Base-by-base conservation (phyloP, 345 rosid species). In the Bruguiera gymnorhiza region DNA sequence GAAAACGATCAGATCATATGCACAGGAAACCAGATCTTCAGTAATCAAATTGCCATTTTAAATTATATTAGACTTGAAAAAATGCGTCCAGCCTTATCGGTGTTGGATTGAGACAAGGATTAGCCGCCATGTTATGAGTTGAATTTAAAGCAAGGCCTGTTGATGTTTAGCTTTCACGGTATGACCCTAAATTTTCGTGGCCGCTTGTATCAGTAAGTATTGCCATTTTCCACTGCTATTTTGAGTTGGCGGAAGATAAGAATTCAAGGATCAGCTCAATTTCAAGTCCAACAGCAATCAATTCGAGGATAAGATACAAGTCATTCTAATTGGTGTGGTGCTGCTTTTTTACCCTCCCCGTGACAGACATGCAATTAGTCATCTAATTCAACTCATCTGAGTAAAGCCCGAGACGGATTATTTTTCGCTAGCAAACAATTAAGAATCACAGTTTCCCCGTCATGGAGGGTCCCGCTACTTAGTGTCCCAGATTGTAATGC, bases 201-300 rank as follows among this genome's bases (percentile, higher is more conserved):
- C n/a, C 39, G 13, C 11, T 56, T 46, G 58, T 27, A 30, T 59
- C 57, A 37, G 34, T 39, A 23, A 43, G 46, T 3, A 30, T 7
- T 36, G 2, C 11, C 16, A 32, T 56, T 51, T 6, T 62, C 57
- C 65, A 31, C 32, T 74, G 27, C 24, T 32, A 4, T n/a, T 8
- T 21, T 65, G 31, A 60, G 60, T 62, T 43, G 68, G 67, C 71
- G 71, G 75, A 69, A 50, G 60, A 71, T 39, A 58, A 62, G 59
- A 60, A 53, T 66, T 67, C 37, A 48, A 78, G 29, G 73, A 52
- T 68, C 23, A 70, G 66, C 57, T 74, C 37, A 46, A 13, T 32
- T 61, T 46, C 66, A 68, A 65, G 50, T 66, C 70, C 20, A 19
- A 48, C 64, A 60, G 63, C 70, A 79, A 75, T 70, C 23, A 70